A percentile compares a stretch with the other conserved stretches of the same genome.
Conservation (phyloP, 768 basidiomycete genomes). For the Amanita pseudoporphyria region DNA sequence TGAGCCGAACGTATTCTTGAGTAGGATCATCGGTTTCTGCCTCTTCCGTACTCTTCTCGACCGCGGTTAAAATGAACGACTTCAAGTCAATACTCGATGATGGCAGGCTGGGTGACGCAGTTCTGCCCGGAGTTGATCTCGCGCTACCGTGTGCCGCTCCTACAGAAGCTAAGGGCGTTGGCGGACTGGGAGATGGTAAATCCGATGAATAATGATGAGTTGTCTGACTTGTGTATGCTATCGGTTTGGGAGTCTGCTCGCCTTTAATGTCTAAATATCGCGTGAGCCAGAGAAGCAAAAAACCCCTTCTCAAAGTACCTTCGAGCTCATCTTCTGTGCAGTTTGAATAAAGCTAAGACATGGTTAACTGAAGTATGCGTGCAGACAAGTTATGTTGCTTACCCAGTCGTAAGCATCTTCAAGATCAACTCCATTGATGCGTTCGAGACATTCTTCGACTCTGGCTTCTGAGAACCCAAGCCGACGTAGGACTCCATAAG, state of each 20-base stretch:
- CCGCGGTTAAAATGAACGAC: not conserved
- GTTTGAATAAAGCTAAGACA: slow-evolving; percentile 52
- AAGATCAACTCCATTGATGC: slow-evolving; percentile 58
- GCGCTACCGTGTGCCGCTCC: not conserved
- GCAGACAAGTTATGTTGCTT: slow-evolving; percentile 12
- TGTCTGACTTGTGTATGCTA: not conserved
- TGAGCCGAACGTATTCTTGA: slow-evolving; percentile 51
- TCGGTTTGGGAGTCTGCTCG: not conserved
- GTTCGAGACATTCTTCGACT: slow-evolving; percentile 62
- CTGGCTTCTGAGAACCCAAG: slow-evolving; percentile 65
- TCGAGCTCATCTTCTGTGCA: slow-evolving; percentile 52
- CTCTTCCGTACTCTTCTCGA: not conserved
- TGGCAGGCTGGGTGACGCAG: not conserved
- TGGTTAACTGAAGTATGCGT: not conserved
- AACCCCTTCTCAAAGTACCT: slow-evolving; percentile 18
- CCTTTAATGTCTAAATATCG: not conserved
- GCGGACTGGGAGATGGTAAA: not conserved
- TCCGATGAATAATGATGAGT: not conserved
- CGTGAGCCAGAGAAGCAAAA: not conserved
- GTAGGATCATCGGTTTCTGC: slow-evolving; percentile 45
- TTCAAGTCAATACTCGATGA: not conserved
- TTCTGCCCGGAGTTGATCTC: not conserved
- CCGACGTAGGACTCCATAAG: slow-evolving; percentile 71
- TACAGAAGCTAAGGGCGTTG: not conserved
- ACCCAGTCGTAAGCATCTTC: slow-evolving; percentile 94